A percentile compares a stretch with the other conserved stretches of the same genome.
phyloP scores from a whole-genome alignment of 1,139 yeast species.

The Magnusiomyces sp. region DNA sequence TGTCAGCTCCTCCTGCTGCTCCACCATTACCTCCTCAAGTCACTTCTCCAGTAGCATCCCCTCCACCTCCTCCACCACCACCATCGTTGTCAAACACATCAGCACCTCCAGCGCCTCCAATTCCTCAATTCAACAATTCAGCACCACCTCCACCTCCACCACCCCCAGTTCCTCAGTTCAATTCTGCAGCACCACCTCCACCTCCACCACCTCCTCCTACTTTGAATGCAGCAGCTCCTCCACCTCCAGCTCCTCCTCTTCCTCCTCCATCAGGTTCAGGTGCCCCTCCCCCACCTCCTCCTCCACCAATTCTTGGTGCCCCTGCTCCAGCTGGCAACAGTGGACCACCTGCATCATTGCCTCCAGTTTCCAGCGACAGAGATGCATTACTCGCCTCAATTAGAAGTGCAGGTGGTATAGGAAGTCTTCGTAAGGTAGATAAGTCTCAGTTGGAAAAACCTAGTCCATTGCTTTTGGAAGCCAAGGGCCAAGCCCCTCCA shows the following conservation, averaged over 20 bases:
- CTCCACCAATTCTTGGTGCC: constrained; percentile 32
- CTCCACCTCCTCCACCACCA: constrained; percentile 28
- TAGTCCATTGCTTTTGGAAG: constrained; percentile 61
- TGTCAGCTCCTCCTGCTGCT: not conserved
- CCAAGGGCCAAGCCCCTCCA: constrained; percentile 47
- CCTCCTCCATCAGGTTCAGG: constrained; percentile 14
- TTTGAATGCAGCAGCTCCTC: constrained; percentile 26
- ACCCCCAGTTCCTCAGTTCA: constrained; percentile 24
- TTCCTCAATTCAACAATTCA: constrained; percentile 19
- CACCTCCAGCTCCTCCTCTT: constrained; percentile 27
- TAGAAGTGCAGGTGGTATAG: constrained; percentile 66
- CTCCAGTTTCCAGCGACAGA: constrained; percentile 48
- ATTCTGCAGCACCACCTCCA: constrained; percentile 24
- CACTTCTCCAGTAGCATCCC: constrained; percentile 22
- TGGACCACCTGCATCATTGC: constrained; percentile 25
- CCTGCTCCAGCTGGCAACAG: constrained; percentile 32
- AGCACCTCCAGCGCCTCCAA: constrained; percentile 26
- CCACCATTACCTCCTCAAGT: constrained; percentile 17
- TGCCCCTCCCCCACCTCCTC: constrained; percentile 32
- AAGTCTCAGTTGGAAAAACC: constrained; percentile 78
- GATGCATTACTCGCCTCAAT: constrained; percentile 86
- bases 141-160: constrained; percentile 31
- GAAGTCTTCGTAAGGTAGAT: constrained; percentile 42
- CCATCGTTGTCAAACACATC: constrained; percentile 23
- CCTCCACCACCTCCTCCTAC: constrained; percentile 28